Conservation (phyloP, 176 grass and related monocot species). For the Hsuehochloa calcarea region DNA sequence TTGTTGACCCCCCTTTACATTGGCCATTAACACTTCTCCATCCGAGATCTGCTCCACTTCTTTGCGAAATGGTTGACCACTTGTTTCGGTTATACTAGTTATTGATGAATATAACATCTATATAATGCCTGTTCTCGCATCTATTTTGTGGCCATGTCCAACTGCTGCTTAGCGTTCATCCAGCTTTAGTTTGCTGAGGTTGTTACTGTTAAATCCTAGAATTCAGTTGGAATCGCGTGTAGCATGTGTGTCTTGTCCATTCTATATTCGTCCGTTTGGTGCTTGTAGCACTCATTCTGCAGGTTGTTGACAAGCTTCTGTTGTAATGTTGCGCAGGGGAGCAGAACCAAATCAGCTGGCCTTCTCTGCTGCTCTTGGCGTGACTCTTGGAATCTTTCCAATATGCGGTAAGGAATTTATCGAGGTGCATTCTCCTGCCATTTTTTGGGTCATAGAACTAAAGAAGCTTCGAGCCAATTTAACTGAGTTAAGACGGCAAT, state of each 20-base stretch:
- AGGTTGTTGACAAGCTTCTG: background rate
- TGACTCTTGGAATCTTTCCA: slow-evolving; percentile 81
- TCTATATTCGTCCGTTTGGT: background rate
- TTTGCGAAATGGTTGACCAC: background rate
- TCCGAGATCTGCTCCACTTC: background rate
- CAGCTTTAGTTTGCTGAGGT: background rate
- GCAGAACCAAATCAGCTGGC: slow-evolving; percentile 84
- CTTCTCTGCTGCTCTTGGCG: slow-evolving; percentile 82
- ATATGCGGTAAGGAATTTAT: slow-evolving; percentile 67
- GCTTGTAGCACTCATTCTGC: background rate
- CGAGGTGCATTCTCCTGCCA: background rate
- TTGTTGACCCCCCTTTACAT: background rate
- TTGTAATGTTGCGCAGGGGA: slow-evolving; percentile 51
- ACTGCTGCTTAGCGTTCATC: background rate
- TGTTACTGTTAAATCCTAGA: background rate
- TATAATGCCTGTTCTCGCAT: background rate
- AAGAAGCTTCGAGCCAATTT: background rate
- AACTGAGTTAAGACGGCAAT: background rate
- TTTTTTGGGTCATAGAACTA: background rate
- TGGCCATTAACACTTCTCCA: background rate
- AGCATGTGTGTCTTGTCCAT: background rate
- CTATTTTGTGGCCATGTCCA: background rate
- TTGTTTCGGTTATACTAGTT: background rate
- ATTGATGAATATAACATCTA: background rate
- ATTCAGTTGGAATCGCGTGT: too few relatives aligned